Percentiles rank a stretch among this genome's conserved stretches.
These are phyloP conservation scores for Mollisia scopiformis DNA, from an alignment of 2,329 filamentous ascomycete species.

Conservation along the genomic window DNA sequence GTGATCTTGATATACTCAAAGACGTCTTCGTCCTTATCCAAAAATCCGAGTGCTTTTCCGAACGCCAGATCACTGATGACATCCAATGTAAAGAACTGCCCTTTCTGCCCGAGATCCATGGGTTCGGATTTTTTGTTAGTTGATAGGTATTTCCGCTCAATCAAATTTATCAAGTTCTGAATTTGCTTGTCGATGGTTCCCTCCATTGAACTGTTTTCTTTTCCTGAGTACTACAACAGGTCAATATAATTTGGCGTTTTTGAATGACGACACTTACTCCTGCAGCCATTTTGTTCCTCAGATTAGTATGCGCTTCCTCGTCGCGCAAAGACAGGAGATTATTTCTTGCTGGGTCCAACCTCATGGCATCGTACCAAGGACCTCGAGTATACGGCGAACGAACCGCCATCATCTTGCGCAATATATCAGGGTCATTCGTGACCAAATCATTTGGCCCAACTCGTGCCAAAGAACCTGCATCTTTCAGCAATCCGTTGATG, in stretches of 20 bases:
- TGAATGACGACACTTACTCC: conserved; percentile 50
- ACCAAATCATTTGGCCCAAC: conserved; percentile 26
- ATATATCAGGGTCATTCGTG: conserved; percentile 23
- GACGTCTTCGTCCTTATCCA: conserved; percentile 50
- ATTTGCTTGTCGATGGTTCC: conserved; percentile 45
- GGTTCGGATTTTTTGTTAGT: conserved; percentile 37
- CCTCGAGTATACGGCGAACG: conserved; percentile 23
- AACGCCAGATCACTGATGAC: conserved; percentile 56
- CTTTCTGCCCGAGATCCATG: conserved; percentile 54
- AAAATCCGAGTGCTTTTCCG: conserved; percentile 52
- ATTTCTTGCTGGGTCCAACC: conserved; percentile 54
- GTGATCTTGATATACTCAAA: conserved; percentile 51
- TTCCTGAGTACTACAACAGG: conserved; percentile 48
- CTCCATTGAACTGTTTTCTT: conserved; percentile 54
- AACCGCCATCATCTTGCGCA: conserved; percentile 20
- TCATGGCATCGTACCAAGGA: conserved; percentile 44
- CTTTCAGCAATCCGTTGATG: not conserved
- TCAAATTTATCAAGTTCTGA: not conserved
- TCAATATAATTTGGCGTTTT: conserved; percentile 37
- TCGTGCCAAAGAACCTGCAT: conserved; percentile 20
- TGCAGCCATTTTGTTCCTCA: conserved; percentile 53
- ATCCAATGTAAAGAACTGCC: conserved; percentile 57
- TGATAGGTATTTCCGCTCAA: conserved; percentile 37
- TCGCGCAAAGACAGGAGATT: conserved; percentile 55
- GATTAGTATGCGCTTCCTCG: conserved; percentile 37